Evolutionary conservation across 768 basidiomycete genomes (phyloP), one percentile per base, ranked within the genome.

Genomic region (Cytidiella melzeri): DNA sequence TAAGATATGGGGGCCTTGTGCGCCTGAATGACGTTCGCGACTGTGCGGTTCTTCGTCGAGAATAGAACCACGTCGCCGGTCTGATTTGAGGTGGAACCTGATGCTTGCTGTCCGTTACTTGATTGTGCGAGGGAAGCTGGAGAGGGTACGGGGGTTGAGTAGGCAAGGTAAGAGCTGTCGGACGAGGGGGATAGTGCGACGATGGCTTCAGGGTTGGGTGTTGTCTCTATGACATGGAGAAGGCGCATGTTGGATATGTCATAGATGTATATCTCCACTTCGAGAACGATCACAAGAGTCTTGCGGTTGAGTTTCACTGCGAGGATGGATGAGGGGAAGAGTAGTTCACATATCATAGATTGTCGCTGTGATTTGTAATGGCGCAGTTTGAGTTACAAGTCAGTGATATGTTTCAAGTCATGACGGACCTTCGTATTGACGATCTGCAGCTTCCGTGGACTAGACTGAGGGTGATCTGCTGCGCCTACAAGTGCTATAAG

Each of bases 171-270:
- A 6, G 90, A 92, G 61, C 80, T 85, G 51, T 97, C 94, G 12
- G 92, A 84, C 26, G 90, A 92, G 1, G 96, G 93, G 0, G 94
- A 94, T 19, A 99, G 80, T 0, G 96, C 88, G 64, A 91, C 92
- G 61, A 97, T 92, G 37, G 93, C 95, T 62, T 96, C 87, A 2
- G 95, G 92, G 64, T 99, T 99, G 0, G 91, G 81, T 6, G 89
- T 85, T 0, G 96, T 98, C 71, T 99, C 96, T 40, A 98, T 94
- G 36, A 97, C 95, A 66, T 98, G 95, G 34, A 96, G 69, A 23
- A 99, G 77, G 50, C 93, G 85, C 96, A 99, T 98, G 57, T 97
- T 99, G 42, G 87, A 90, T 60, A 98, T 98, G 64, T 99, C 96
- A 63, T 98, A 98, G 43, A 97, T 92, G 72, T 99, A 99, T 41